Evolutionary conservation across 768 basidiomycete species (phyloP), one percentile per base, ranked within the genome.

Genomic region (Lactarius pseudohatsudake): DNA sequence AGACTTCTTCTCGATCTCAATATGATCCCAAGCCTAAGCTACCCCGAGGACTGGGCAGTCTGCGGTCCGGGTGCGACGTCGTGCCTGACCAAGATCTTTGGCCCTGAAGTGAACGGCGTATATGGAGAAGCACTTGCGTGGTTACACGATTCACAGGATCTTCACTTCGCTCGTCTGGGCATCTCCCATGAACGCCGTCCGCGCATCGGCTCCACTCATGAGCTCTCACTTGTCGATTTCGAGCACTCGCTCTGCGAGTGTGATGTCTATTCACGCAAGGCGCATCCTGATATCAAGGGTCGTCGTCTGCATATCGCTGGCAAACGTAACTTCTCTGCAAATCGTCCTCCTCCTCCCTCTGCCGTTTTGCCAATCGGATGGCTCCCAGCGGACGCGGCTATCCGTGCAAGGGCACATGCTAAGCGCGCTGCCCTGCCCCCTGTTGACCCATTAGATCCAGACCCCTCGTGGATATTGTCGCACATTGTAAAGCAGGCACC

Each of bases 231-330:
- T 58, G 84, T 86, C 43, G 91, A 93, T 73, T 78, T 92, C 61
- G 91, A 93, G 77, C 91, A 93, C 73, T 80, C 86, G 1, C 76
- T 92, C 18, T 93, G 91, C 76, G 91, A 93, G 73, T 80, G 88
- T 55, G 89, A 91, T 77, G 90, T 92, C 72, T 92, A 92, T 72
- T 79, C 85, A 50, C 87, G 90, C 56, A 77, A 77, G n/a, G 78
- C 76, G 22, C 82, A 85, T 73, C 84, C 85, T 3, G 47, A 75
- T 13, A 72, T 86, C 64, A 79, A 77, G 54, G 70, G 73, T 26
- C 64, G 62, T 28, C 79, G 83, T 54, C 77, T 70, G 20, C 71
- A 81, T 63, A 71, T 84, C 38, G 76, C 64, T n/a, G 62, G 57
- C 34, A 62, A 53, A 20, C 45, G 43, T 61, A 59, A 40, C 18